Evolutionary conservation across 2,329 filamentous ascomycete species (phyloP).

Genomic region (Penicillium italicum): DNA sequence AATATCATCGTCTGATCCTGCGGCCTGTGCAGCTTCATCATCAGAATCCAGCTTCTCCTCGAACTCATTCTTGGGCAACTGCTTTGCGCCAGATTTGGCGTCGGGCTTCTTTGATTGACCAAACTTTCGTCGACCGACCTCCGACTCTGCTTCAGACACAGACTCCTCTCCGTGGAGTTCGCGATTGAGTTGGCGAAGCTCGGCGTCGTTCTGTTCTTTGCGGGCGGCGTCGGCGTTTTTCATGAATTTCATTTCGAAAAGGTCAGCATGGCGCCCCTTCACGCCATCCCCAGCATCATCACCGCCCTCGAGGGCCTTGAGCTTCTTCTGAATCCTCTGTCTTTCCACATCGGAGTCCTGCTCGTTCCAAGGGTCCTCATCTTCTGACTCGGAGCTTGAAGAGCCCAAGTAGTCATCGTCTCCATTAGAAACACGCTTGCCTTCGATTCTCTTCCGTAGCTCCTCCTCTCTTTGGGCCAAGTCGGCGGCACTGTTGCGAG

Average conservation of each 20-base stretch:
- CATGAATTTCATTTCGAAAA: conserved; percentile 93
- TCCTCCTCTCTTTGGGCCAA: conserved; percentile 82
- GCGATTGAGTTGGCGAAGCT: conserved; percentile 64
- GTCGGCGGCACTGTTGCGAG: conserved; percentile 70
- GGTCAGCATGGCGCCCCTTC: conserved; percentile 56
- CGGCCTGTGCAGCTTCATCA: conserved; percentile 33
- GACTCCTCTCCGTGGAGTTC: conserved; percentile 65
- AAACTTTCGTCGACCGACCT: conserved; percentile 61
- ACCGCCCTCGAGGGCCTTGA: conserved; percentile 50
- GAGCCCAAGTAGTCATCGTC: conserved; percentile 52
- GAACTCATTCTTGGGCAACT: conserved; percentile 52
- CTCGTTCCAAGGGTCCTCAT: conserved; percentile 58
- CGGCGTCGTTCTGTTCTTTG: conserved; percentile 76
- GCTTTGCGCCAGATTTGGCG: conserved; percentile 27
- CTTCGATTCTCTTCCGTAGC: conserved; percentile 72
- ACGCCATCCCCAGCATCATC: conserved; percentile 39
- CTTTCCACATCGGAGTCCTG: conserved; percentile 37
- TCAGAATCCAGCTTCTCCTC: conserved; percentile 58
- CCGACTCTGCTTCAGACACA: conserved; percentile 49
- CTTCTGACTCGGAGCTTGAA: conserved; percentile 61
- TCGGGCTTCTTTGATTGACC: conserved; percentile 34
- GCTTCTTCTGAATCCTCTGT: conserved; percentile 39
- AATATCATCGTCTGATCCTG: conserved; percentile 29
- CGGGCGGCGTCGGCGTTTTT: conserved; percentile 75
- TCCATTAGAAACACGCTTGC: conserved; percentile 61